These are phyloP conservation scores for Candida railenensis DNA, from an alignment of 805 yeast genomes.

Conservation along the genomic window DNA sequence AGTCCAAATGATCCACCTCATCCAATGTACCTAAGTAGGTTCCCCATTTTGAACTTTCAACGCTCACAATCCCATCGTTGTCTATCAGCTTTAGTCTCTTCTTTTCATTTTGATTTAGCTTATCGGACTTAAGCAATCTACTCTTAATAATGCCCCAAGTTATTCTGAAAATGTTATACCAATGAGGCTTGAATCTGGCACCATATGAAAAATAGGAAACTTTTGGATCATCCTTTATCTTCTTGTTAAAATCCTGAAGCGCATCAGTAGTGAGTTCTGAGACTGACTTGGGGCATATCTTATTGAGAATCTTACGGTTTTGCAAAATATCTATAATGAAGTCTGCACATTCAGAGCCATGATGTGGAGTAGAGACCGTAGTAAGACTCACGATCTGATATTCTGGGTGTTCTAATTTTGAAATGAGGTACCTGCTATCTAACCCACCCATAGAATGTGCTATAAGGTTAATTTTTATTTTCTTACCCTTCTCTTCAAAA, in stretches of 20 bases:
- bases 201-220: slow-evolving; percentile 85
- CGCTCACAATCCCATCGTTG: slow-evolving; percentile 87
- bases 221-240: slow-evolving; percentile 51
- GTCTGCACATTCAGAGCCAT: slow-evolving; percentile 83
- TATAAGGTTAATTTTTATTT: slow-evolving; percentile 63
- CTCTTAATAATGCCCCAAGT: slow-evolving; percentile 63
- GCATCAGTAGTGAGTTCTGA: slow-evolving; percentile 62
- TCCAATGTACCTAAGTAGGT: slow-evolving; percentile 73
- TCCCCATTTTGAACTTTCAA: slow-evolving; percentile 81
- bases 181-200: slow-evolving; percentile 62
- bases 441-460: slow-evolving; percentile 97
- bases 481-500: slow-evolving; percentile 15
- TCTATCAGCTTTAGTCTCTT: slow-evolving; percentile 38
- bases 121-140: background rate
- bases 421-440: slow-evolving; percentile 75
- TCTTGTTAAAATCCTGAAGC: slow-evolving; percentile 53
- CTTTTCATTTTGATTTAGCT: slow-evolving; percentile 9
- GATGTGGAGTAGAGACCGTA: slow-evolving; percentile 86
- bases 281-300: slow-evolving; percentile 38
- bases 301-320: slow-evolving; percentile 15
- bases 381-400: slow-evolving; percentile 73
- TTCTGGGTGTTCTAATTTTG: slow-evolving; percentile 40
- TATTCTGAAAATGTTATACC: slow-evolving; percentile 58
- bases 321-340: slow-evolving; percentile 42
- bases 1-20: slow-evolving; percentile 80